These are phyloP conservation scores for Leccinum huronense DNA, from an alignment of 1,284 basidiomycete species.

Conservation along the genomic window DNA sequence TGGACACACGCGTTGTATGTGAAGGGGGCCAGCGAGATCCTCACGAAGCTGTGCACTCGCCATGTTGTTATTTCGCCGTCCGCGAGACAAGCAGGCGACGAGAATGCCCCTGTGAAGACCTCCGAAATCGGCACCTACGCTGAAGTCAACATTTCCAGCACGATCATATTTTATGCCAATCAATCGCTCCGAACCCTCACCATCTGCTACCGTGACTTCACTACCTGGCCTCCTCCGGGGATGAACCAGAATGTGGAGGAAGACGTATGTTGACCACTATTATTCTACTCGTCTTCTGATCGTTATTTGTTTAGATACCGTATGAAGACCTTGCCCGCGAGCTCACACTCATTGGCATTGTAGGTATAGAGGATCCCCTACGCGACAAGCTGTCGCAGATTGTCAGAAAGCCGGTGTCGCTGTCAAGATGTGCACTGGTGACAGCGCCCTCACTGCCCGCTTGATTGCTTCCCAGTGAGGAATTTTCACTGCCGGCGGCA, in stretches of 20 bases:
- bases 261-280: conserved; percentile 43
- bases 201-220: conserved; percentile 88
- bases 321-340: conserved; percentile 73
- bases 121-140: conserved; percentile 63
- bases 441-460: conserved; percentile 91
- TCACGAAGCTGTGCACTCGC: conserved; percentile 70
- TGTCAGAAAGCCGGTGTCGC: conserved; percentile 88
- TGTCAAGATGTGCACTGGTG: conserved; percentile 99
- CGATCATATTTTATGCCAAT: conserved; percentile 96
- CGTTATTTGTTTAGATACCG: conserved; percentile 46
- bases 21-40: conserved; percentile 94
- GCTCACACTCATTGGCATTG: conserved; percentile 84
- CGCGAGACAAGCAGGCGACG: conserved; percentile 27
- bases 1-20: conserved; percentile 44
- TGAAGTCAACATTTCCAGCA: conserved; percentile 79
- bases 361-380: conserved; percentile 95
- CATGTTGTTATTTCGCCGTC: conserved; percentile 69
- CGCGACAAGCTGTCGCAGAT: conserved; percentile 83
- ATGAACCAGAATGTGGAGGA: conserved; percentile 45
- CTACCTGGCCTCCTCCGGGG: conserved; percentile 78
- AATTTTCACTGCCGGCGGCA: conserved; percentile 87
- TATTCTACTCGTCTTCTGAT: conserved; percentile 7
- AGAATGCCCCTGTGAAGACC: conserved; percentile 52
- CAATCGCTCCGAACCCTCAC: conserved; percentile 93
- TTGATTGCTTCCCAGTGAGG: conserved; percentile 96